Conservation (phyloP, 2,329 filamentous ascomycete species). For the Paraphaeosphaeria sporulosa region DNA sequence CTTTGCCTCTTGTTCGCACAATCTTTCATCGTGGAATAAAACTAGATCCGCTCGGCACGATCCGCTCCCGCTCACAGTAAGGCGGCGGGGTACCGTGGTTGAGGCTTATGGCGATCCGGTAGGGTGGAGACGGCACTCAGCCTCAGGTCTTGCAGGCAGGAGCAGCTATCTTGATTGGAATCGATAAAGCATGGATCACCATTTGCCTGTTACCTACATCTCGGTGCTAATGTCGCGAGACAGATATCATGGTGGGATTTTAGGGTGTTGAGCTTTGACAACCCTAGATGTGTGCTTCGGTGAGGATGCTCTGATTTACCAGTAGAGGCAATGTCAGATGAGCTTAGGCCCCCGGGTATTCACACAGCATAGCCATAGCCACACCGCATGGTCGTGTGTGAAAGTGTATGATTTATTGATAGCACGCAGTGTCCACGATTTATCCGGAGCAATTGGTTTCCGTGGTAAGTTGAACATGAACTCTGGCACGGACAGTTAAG, state of each 20-base stretch:
- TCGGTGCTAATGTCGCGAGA: neutral
- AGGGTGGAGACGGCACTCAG: constrained; percentile 15
- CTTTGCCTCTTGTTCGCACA: constrained; percentile 18
- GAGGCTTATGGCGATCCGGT: constrained; percentile 12
- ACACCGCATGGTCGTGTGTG: neutral
- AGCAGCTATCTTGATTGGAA: constrained; percentile 14
- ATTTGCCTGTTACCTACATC: constrained; percentile 5
- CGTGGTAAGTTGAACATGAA: neutral
- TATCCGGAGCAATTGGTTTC: constrained; percentile 1
- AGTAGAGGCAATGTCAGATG: neutral
- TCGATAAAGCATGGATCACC: constrained; percentile 10
- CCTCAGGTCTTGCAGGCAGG: constrained; percentile 8
- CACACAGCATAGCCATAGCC: constrained; percentile 1
- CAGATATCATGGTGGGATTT: neutral
- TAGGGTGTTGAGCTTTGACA: constrained; percentile 7
- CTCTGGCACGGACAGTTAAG: neutral
- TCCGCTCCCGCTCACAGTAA: constrained; percentile 16
- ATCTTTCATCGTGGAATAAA: neutral
- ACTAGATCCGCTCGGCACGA: constrained; percentile 8
- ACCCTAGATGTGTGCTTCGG: neutral
- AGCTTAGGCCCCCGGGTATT: neutral
- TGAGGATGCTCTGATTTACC: neutral
- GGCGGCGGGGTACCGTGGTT: neutral
- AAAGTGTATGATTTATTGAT: constrained; percentile 1
- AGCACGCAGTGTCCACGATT: constrained; percentile 1